Percentiles rank a stretch among this genome's conserved stretches.
These are phyloP conservation scores for Apophysomyces elegans DNA, from an alignment of 371 early-diverging fungal genomes.

Conservation along the genomic window DNA sequence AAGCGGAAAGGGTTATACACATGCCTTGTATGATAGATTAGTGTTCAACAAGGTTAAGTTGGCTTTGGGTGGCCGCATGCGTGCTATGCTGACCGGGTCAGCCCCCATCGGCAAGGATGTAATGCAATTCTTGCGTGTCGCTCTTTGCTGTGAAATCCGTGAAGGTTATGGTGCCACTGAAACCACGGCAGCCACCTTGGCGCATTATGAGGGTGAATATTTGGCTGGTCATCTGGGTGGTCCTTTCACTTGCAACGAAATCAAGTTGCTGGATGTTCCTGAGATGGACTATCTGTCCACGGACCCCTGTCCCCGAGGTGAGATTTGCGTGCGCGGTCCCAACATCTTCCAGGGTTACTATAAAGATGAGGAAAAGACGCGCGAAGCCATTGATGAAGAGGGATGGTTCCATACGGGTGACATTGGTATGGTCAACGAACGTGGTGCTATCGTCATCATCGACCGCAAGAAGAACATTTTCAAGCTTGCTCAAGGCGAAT, in stretches of 20 bases:
- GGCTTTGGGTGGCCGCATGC: constrained; percentile 90
- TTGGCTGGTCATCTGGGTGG: constrained; percentile 79
- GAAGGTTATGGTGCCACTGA: constrained; percentile 97
- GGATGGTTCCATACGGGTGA: constrained; percentile 96
- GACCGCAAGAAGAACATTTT: constrained; percentile 99
- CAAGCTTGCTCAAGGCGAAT: constrained; percentile 94
- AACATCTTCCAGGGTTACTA: constrained; percentile 81
- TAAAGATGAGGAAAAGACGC: constrained; percentile 86
- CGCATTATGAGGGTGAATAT: constrained; percentile 54
- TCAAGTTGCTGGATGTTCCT: constrained; percentile 91
- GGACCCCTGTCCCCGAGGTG: constrained; percentile 88
- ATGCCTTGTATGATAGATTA: constrained; percentile 88
- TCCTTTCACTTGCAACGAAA: constrained; percentile 60
- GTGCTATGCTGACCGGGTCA: constrained; percentile 79
- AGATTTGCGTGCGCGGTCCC: constrained; percentile 89
- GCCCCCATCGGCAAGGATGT: constrained; percentile 93
- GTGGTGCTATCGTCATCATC: constrained; percentile 76
- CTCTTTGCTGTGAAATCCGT: constrained; percentile 64
- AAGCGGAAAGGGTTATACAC: constrained; percentile 63
- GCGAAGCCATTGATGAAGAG: constrained; percentile 78
- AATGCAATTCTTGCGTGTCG: constrained; percentile 87
- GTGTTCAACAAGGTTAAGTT: constrained; percentile 88
- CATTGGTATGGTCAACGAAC: constrained; percentile 79
- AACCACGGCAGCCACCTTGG: constrained; percentile 63
- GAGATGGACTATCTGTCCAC: constrained; percentile 85